phyloP scores from a whole-genome alignment of 768 basidiomycete species.

The Scleroderma bovista region DNA sequence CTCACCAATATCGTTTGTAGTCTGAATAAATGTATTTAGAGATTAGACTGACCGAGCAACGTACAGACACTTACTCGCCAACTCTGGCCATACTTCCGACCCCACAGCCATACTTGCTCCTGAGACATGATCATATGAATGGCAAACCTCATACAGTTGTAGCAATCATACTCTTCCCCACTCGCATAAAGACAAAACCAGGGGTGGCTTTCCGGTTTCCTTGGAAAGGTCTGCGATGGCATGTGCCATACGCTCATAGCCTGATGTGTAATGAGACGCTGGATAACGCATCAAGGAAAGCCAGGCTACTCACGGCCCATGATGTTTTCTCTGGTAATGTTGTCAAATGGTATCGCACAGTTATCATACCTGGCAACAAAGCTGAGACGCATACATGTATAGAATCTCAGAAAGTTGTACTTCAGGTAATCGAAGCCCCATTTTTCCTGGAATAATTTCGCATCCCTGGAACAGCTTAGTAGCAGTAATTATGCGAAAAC shows the following conservation, averaged over 20 bases:
- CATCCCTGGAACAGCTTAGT: slow-evolving; percentile 37
- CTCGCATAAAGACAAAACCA: slow-evolving; percentile 59
- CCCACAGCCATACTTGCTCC: slow-evolving; percentile 65
- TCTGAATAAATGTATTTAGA: slow-evolving; percentile 27
- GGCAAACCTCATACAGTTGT: not conserved
- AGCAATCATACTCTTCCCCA: slow-evolving; percentile 53
- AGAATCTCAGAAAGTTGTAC: slow-evolving; percentile 28
- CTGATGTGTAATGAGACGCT: slow-evolving; percentile 26
- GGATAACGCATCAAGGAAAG: not conserved
- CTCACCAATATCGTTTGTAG: slow-evolving; percentile 46
- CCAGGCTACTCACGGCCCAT: slow-evolving; percentile 40
- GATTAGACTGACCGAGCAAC: not conserved
- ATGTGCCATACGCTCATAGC: slow-evolving; percentile 54
- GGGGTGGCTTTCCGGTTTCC: slow-evolving; percentile 44
- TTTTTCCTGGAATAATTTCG: slow-evolving; percentile 48
- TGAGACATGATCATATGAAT: slow-evolving; percentile 17
- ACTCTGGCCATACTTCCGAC: slow-evolving; percentile 50
- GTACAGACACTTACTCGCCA: slow-evolving; percentile 47
- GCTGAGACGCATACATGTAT: not conserved
- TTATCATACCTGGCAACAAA: slow-evolving; percentile 47
- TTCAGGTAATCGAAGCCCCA: slow-evolving; percentile 68
- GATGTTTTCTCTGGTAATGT: slow-evolving; percentile 49
- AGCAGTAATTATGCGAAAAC: not conserved
- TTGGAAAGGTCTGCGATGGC: slow-evolving; percentile 48
- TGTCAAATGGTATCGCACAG: slow-evolving; percentile 56